These are phyloP conservation scores for Plantago rigida DNA, from an alignment of 305 asterid species.

Conservation along the genomic window DNA sequence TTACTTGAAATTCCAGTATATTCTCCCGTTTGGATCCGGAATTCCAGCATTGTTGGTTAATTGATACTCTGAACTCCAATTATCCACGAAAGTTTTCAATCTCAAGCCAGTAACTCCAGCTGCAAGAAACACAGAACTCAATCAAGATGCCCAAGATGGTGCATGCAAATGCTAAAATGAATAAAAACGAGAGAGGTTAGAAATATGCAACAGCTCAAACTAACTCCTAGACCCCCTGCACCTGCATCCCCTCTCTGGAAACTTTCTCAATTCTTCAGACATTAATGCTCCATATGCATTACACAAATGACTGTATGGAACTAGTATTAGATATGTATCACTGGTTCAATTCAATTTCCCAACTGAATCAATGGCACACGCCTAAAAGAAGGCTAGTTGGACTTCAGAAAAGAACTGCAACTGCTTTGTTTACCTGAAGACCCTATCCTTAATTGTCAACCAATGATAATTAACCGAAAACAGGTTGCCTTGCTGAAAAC, in stretches of 20 bases:
- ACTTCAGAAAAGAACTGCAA: neutral
- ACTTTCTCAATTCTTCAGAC: neutral
- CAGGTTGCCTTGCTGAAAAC: neutral
- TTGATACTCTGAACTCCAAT: slow-evolving; percentile 77
- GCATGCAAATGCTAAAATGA: neutral
- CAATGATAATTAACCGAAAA: neutral
- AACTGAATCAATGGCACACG: neutral
- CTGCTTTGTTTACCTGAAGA: neutral
- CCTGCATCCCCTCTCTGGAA: neutral
- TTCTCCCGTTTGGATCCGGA: slow-evolving; percentile 79
- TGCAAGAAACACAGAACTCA: slow-evolving; percentile 37
- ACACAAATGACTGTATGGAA: neutral
- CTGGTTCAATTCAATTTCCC: neutral
- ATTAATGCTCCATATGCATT: neutral
- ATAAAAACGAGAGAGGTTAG: neutral
- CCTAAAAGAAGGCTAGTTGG: neutral
- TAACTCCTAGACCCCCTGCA: slow-evolving; percentile 1
- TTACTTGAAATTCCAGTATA: slow-evolving; percentile 84
- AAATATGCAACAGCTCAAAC: neutral
- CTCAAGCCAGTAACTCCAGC: slow-evolving; percentile 92
- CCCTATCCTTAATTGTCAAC: neutral
- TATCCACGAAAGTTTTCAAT: slow-evolving; percentile 56
- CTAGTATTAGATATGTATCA: neutral
- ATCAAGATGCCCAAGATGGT: slow-evolving; percentile 19
- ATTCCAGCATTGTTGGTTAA: slow-evolving; percentile 90